Conservation (phyloP, 345 rosid genomes). For the Camelina sativa region DNA sequence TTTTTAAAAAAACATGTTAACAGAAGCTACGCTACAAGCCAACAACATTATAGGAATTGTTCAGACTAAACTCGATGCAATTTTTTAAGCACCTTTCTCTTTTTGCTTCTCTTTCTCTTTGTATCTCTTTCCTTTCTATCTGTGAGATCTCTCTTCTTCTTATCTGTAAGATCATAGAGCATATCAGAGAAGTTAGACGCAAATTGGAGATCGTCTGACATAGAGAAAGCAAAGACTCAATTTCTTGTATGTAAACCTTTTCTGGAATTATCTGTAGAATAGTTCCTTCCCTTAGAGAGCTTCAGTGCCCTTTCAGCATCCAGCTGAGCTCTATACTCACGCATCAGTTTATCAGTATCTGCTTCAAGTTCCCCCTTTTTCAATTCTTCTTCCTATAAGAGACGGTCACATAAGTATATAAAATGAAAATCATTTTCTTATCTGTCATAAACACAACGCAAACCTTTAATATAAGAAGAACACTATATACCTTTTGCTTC, state of each 20-base stretch:
- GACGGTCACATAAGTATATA: constrained; percentile 20
- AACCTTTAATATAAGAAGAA: too few species aligned
- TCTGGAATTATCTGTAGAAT: constrained; percentile 61
- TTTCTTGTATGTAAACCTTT: constrained; percentile 51
- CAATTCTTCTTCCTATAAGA: constrained; percentile 77
- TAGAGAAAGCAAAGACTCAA: not conserved
- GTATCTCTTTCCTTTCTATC: constrained; percentile 70
- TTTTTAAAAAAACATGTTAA: not conserved
- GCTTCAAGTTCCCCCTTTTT: constrained; percentile 85
- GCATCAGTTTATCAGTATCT: constrained; percentile 93
- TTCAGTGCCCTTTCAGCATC: constrained; percentile 94
- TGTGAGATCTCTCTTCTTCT: constrained; percentile 45
- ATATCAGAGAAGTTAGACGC: not conserved
- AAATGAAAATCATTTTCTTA: constrained; percentile 8
- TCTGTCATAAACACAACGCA: not conserved
- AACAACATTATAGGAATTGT: not conserved
- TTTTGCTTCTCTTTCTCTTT: constrained; percentile 69
- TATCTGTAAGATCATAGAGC: constrained; percentile 25
- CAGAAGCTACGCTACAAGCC: not conserved
- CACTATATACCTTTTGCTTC: constrained; percentile 82
- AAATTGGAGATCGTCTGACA: not conserved
- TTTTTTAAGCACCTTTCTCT: constrained; percentile 67
- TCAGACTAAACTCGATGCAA: constrained; percentile 9
- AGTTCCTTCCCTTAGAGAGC: constrained; percentile 89
- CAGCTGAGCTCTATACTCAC: constrained; percentile 94